Percentiles rank a stretch among this genome's conserved stretches.
phyloP scores from a whole-genome alignment of 768 basidiomycete genomes.

The Lactifluus volemus region DNA sequence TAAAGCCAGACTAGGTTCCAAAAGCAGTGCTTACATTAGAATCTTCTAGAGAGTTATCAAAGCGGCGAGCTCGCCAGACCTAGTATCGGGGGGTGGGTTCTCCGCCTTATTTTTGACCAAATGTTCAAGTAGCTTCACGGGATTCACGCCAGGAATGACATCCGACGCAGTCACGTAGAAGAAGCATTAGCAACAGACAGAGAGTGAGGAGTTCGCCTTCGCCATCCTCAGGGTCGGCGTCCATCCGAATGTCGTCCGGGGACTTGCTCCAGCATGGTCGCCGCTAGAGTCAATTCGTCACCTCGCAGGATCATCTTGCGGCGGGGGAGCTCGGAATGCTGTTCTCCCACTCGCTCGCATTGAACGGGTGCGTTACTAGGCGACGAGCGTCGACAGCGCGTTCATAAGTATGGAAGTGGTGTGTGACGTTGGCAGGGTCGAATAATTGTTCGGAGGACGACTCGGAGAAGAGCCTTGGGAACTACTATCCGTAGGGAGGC shows the following conservation, averaged over 20 bases:
- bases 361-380: slow-evolving; percentile 54
- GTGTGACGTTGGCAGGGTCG: slow-evolving; percentile 49
- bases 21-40: slow-evolving; percentile 41
- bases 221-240: slow-evolving; percentile 30
- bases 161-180: slow-evolving; percentile 62
- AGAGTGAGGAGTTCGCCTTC: slow-evolving; percentile 58
- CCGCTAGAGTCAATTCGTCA: not conserved
- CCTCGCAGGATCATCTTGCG: slow-evolving; percentile 36
- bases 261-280: slow-evolving; percentile 14
- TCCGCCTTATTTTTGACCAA: slow-evolving; percentile 51
- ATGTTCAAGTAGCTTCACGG: slow-evolving; percentile 51
- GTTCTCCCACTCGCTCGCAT: slow-evolving; percentile 51
- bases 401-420: slow-evolving; percentile 74
- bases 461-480: slow-evolving; percentile 44
- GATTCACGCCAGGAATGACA: slow-evolving; percentile 66
- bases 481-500: slow-evolving; percentile 7
- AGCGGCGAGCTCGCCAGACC: slow-evolving; percentile 46
- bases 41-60: slow-evolving; percentile 56
- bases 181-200: slow-evolving; percentile 80
- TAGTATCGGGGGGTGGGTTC: slow-evolving; percentile 50
- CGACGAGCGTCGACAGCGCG: slow-evolving; percentile 61
- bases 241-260: slow-evolving; percentile 25
- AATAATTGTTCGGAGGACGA: slow-evolving; percentile 46
- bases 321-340: slow-evolving; percentile 43
- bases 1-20: not conserved